Conservation (phyloP, 768 basidiomycete species). For the Lactarius tabidus region DNA sequence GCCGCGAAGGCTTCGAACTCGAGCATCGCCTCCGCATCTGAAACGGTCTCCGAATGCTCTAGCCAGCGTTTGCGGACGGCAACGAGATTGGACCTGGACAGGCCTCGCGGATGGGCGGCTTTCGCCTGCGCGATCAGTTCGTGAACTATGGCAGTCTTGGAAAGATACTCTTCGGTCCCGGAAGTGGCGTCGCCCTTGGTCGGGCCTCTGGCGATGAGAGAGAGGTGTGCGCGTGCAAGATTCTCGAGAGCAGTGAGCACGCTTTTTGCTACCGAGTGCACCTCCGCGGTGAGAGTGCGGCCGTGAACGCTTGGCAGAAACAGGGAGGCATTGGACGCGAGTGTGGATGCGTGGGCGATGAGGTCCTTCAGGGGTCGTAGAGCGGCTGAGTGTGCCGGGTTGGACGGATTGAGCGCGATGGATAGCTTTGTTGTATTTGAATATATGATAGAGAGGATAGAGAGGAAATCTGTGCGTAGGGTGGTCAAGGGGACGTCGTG, state of each 20-base stretch:
- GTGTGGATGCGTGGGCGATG: conserved; percentile 12
- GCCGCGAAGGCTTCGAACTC: background rate
- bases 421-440: conserved; percentile 56
- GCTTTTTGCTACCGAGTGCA: conserved; percentile 17
- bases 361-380: conserved; percentile 20
- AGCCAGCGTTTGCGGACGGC: conserved; percentile 28
- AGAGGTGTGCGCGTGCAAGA: conserved; percentile 19
- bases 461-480: conserved; percentile 52
- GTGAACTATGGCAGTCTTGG: conserved; percentile 57
- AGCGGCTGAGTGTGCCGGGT: conserved; percentile 36
- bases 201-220: conserved; percentile 1
- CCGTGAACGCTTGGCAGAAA: conserved; percentile 24
- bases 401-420: conserved; percentile 56
- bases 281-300: conserved; percentile 26
- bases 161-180: conserved; percentile 47
- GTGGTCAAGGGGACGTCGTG: conserved; percentile 33
- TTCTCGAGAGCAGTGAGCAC: conserved; percentile 22
- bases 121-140: conserved; percentile 53
- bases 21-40: conserved; percentile 18
- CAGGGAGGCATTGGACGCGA: conserved; percentile 22
- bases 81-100: conserved; percentile 27
- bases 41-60: conserved; percentile 19
- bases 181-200: conserved; percentile 3
- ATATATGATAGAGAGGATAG: conserved; percentile 57
- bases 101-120: conserved; percentile 2